Evolutionary conservation across 2,329 filamentous ascomycete species (phyloP).

Genomic region (Clonostachys rosea): DNA sequence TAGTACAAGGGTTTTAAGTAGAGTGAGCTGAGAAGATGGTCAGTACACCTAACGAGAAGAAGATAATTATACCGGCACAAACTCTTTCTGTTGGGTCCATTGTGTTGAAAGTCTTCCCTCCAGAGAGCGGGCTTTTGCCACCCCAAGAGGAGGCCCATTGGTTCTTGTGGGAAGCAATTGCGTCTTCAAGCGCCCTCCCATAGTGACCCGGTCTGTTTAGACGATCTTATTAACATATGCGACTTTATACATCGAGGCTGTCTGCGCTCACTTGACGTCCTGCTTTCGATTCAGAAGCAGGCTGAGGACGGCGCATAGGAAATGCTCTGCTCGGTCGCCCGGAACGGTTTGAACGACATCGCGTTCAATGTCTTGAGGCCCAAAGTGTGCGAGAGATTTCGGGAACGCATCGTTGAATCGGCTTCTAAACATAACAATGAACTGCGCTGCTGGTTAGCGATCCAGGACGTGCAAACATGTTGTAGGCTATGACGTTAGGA

Average conservation of each 20-base stretch:
- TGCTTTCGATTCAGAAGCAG: conserved; percentile 96
- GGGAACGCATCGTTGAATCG: conserved; percentile 89
- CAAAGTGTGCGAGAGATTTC: conserved; percentile 81
- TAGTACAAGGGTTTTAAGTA: conserved; percentile 77
- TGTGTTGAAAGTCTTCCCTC: conserved; percentile 73
- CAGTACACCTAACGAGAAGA: background rate
- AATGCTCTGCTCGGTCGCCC: conserved; percentile 78
- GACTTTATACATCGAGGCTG: background rate
- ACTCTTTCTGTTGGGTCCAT: conserved; percentile 83
- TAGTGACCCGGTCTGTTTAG: conserved; percentile 78
- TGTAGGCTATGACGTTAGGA: conserved; percentile 20
- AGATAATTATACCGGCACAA: conserved; percentile 20
- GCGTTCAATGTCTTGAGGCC: conserved; percentile 90
- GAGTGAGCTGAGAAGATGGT: conserved; percentile 57
- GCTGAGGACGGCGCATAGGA: conserved; percentile 84
- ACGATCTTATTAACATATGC: background rate
- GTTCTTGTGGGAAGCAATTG: conserved; percentile 74
- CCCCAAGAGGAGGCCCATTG: conserved; percentile 90
- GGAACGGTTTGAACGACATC: conserved; percentile 75
- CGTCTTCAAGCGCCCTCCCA: conserved; percentile 88
- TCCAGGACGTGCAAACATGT: background rate
- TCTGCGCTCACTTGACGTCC: conserved; percentile 79
- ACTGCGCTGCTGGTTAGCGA: conserved; percentile 50
- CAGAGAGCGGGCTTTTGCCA: conserved; percentile 75
- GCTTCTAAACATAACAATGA: conserved; percentile 96